Percentiles rank a stretch among this genome's conserved stretches.
Evolutionary conservation across 2,329 filamentous ascomycete genomes (phyloP).

Genomic region (Paracoccidioides lutzii): DNA sequence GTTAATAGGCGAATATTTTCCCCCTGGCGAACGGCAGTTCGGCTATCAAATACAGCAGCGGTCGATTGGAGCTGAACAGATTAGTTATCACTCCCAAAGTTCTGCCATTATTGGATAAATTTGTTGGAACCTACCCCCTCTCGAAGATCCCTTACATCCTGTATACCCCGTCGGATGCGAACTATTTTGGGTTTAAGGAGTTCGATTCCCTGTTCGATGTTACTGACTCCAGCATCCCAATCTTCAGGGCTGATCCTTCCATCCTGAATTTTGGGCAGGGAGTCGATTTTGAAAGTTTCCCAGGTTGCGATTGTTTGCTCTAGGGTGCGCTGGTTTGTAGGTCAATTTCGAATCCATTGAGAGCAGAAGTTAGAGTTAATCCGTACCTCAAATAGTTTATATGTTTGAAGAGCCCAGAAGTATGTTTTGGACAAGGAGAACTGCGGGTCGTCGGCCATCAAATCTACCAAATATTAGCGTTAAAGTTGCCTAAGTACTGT

Average conservation of each 20-base stretch:
- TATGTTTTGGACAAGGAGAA: conserved; percentile 8
- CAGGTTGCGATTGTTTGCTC: conserved; percentile 5
- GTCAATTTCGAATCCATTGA: neutral
- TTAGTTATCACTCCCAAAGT: neutral
- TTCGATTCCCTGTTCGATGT: conserved; percentile 4
- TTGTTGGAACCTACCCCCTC: conserved; percentile 1
- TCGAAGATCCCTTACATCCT: conserved; percentile 5
- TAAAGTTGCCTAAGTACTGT: neutral
- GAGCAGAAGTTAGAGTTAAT: neutral
- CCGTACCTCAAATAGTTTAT: conserved; percentile 7
- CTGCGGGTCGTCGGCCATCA: conserved; percentile 6
- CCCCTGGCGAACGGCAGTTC: conserved; percentile 12
- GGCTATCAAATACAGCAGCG: conserved; percentile 12
- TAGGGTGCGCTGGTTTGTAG: neutral
- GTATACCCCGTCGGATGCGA: conserved; percentile 3
- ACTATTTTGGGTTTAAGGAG: conserved; percentile 4
- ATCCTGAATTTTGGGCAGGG: conserved; percentile 4
- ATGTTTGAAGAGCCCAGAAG: conserved; percentile 8
- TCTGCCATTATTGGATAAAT: neutral
- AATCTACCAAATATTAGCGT: neutral
- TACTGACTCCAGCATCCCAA: conserved; percentile 4
- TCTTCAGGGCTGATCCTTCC: conserved; percentile 3
- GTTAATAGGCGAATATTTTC: conserved; percentile 14
- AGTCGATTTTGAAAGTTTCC: conserved; percentile 5
- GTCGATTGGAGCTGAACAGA: conserved; percentile 5